Evolutionary conservation across 441 rosid species (phyloP).

Genomic region (Pelargonium citronellum): DNA sequence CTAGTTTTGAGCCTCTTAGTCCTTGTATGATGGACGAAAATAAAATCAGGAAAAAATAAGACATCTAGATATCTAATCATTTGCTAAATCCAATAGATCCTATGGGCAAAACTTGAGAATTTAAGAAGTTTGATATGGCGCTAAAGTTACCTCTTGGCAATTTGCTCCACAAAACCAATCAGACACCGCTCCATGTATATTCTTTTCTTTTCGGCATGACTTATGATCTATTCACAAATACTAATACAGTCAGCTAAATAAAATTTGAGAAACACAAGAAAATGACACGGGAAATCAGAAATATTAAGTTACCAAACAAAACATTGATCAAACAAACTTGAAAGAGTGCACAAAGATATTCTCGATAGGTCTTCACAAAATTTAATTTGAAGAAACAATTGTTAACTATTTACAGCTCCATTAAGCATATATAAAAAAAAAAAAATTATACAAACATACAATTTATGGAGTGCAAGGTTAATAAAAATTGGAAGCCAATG

Average conservation of each 20-base stretch:
- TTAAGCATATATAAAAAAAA: not conserved
- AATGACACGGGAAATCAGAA: not conserved
- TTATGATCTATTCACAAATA: constrained; percentile 3
- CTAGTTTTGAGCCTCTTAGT: not conserved
- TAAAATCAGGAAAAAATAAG: not conserved
- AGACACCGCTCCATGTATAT: not conserved
- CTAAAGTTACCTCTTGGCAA: constrained; percentile 10
- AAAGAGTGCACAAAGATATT: not conserved
- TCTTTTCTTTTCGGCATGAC: constrained; percentile 4
- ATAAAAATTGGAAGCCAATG: not conserved
- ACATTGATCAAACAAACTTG: not conserved
- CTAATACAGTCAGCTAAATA: not conserved
- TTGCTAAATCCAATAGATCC: not conserved
- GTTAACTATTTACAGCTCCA: not conserved
- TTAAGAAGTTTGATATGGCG: not conserved
- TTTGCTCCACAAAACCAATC: constrained; percentile 7
- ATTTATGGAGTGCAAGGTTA: not conserved
- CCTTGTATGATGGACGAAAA: not conserved
- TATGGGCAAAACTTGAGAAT: not conserved
- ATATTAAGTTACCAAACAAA: not conserved
- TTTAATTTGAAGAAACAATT: not conserved
- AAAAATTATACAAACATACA: not conserved
- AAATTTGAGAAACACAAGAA: not conserved
- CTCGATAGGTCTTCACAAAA: not conserved
- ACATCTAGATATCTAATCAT: not conserved